These are phyloP conservation scores for Calocera cornea DNA, from an alignment of 768 basidiomycete species.

Conservation along the genomic window DNA sequence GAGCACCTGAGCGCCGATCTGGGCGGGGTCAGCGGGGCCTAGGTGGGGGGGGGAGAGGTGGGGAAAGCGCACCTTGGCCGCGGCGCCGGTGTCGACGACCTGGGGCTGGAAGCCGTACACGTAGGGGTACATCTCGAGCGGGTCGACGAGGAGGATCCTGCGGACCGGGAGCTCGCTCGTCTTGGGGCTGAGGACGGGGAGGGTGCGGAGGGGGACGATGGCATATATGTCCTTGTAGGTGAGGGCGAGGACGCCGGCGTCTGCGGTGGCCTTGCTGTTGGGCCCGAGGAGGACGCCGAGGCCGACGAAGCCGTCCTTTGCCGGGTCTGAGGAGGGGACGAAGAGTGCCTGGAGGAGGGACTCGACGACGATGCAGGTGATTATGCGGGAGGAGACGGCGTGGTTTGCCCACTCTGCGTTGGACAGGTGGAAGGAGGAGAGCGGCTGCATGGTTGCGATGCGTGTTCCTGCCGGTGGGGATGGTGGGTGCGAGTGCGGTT, in stretches of 20 bases:
- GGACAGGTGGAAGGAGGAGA: background rate
- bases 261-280: conserved; percentile 15
- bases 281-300: conserved; percentile 28
- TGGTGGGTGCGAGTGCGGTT: background rate
- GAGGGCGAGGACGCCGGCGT: background rate
- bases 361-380: conserved; percentile 48
- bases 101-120: background rate
- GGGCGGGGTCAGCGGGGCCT: background rate
- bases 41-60: background rate
- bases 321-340: conserved; percentile 26
- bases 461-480: background rate
- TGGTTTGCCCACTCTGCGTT: conserved; percentile 1
- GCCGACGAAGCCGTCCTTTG: conserved; percentile 31
- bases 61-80: background rate
- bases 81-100: background rate
- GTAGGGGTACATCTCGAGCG: conserved; percentile 38
- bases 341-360: conserved; percentile 39
- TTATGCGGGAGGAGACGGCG: conserved; percentile 35
- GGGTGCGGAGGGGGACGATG: conserved; percentile 34
- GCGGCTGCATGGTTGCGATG: background rate
- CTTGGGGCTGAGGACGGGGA: conserved; percentile 36
- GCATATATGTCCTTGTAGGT: conserved; percentile 31
- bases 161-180: conserved; percentile 16
- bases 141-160: conserved; percentile 40
- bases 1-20: background rate